These are phyloP conservation scores for Zygosaccharomyces kombuchaensis DNA, from an alignment of 805 yeast genomes.

Conservation along the genomic window DNA sequence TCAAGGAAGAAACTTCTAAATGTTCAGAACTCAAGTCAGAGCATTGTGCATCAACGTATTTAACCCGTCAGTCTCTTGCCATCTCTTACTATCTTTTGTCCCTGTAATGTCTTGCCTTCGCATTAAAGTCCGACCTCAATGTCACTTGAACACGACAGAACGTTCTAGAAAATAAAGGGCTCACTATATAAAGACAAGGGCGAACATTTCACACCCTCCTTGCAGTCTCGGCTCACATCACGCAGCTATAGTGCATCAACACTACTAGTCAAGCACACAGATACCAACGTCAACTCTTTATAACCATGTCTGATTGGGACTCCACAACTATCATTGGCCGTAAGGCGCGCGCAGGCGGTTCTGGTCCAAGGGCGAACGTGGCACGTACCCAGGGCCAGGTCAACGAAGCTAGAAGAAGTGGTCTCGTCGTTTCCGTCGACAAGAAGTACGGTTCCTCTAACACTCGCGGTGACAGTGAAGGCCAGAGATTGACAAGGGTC, in stretches of 20 bases:
- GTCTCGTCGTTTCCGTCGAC: constrained; percentile 84
- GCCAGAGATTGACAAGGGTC: constrained; percentile 88
- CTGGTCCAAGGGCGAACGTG: constrained; percentile 82
- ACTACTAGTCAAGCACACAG: background rate
- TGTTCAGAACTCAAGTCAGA: too few species aligned
- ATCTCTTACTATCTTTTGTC: too few species aligned
- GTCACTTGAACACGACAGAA: background rate
- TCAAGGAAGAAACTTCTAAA: too few species aligned
- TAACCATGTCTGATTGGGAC: constrained; percentile 73
- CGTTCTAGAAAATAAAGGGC: constrained; percentile 4
- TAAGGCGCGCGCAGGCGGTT: constrained; percentile 81
- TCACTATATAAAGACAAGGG: constrained; percentile 1
- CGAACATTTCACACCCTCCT: background rate
- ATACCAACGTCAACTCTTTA: background rate
- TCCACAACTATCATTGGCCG: constrained; percentile 82
- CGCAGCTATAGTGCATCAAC: background rate
- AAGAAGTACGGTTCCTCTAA: constrained; percentile 77
- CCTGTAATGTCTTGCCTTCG: too few species aligned
- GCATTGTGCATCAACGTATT: too few species aligned
- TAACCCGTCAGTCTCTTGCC: too few species aligned
- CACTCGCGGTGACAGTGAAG: constrained; percentile 73
- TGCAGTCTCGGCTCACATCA: background rate
- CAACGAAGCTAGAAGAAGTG: constrained; percentile 92
- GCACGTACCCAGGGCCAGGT: constrained; percentile 74
- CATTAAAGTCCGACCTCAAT: too few species aligned